Evolutionary conservation across 371 early-diverging fungal species (phyloP).

Genomic region (Dinochytrium kinnereticum): DNA sequence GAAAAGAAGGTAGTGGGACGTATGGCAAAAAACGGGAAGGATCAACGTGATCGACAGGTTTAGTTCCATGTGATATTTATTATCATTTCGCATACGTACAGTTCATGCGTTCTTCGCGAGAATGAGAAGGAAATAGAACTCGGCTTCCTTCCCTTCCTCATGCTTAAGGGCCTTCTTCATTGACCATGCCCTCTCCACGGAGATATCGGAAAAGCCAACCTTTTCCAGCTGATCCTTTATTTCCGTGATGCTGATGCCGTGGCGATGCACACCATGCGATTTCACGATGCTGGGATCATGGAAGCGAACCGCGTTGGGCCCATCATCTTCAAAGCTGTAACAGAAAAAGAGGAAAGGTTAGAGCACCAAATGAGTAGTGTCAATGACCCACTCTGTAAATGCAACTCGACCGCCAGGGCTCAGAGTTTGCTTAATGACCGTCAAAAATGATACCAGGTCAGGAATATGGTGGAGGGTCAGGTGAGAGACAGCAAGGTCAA

Average conservation of each 20-base stretch:
- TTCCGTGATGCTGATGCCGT: neutral
- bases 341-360: neutral
- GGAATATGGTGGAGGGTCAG: neutral
- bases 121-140: neutral
- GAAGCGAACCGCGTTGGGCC: neutral
- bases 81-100: no score
- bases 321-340: slow-evolving; percentile 4
- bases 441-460: neutral
- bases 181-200: neutral
- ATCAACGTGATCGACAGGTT: neutral
- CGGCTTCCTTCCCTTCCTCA: neutral
- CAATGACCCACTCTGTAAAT: neutral
- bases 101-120: neutral
- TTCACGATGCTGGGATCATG: neutral
- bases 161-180: neutral
- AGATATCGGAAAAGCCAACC: neutral
- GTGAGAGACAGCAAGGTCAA: neutral
- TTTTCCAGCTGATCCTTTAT: neutral
- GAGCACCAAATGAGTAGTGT: neutral
- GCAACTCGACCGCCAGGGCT: neutral
- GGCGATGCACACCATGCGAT: neutral
- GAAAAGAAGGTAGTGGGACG: no score
- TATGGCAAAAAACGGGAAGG: neutral
- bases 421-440: neutral
- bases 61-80: neutral